Percentiles rank a stretch among this genome's conserved stretches.
Evolutionary conservation across 2,329 filamentous ascomycete genomes (phyloP).

Genomic region (Alternaria postmessia): DNA sequence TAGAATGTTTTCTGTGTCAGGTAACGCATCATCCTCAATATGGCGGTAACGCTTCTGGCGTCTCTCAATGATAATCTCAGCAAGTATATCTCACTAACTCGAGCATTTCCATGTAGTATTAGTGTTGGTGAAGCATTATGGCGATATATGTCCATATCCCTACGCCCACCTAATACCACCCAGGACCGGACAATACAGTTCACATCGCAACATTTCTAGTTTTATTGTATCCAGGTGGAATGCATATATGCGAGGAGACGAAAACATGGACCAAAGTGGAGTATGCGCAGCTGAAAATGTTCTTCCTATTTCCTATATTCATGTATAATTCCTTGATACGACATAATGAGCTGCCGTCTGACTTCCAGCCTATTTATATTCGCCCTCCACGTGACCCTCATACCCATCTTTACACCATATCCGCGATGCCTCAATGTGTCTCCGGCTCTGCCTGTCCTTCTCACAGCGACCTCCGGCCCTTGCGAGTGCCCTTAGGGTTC

Average conservation of each 20-base stretch:
- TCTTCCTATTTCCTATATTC: not conserved
- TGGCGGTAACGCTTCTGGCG: not conserved
- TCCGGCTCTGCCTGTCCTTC: not conserved
- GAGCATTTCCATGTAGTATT: not conserved
- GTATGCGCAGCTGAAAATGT: not conserved
- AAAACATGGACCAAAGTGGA: not conserved
- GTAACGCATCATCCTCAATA: not conserved
- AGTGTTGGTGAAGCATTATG: not conserved
- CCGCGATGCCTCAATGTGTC: not conserved
- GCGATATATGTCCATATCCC: not conserved
- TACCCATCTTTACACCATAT: not conserved
- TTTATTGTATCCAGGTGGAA: not conserved
- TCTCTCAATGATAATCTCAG: not conserved
- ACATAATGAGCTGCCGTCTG: not conserved
- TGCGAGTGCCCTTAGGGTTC: not conserved
- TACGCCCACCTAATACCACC: not conserved
- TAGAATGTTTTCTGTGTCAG: not conserved
- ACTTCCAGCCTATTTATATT: not conserved
- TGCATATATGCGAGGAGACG: not conserved
- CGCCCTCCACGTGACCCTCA: not conserved
- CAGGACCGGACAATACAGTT: not conserved
- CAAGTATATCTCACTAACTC: not conserved
- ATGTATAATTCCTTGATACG: not conserved
- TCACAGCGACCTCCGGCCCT: not conserved
- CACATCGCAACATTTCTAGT: not conserved